A percentile compares a stretch with the other conserved stretches of the same genome.
Evolutionary conservation across 768 basidiomycete genomes (phyloP).

Genomic region (Lentinula edodes): DNA sequence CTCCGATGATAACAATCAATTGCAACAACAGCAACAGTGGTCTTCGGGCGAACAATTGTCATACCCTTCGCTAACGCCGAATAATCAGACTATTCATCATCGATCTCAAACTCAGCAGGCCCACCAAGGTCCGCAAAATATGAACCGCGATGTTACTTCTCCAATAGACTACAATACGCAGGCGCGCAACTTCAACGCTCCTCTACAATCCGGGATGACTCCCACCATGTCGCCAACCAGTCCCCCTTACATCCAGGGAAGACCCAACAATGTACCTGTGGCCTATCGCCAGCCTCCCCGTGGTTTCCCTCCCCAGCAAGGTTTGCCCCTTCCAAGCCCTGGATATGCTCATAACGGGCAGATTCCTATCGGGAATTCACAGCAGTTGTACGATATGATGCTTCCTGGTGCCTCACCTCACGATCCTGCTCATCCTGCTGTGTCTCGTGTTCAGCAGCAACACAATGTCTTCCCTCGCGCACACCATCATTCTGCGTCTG

Average conservation of each 20-base stretch:
- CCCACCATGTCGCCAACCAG: slow-evolving; percentile 20
- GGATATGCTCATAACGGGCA: slow-evolving; percentile 60
- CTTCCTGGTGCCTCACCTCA: slow-evolving; percentile 36
- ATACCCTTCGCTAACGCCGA: slow-evolving; percentile 65
- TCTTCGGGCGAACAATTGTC: slow-evolving; percentile 31
- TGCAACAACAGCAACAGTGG: slow-evolving; percentile 31
- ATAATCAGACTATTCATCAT: slow-evolving; percentile 39
- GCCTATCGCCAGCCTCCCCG: slow-evolving; percentile 62
- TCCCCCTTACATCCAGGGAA: slow-evolving; percentile 45
- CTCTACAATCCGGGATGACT: slow-evolving; percentile 33
- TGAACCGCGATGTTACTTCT: slow-evolving; percentile 34
- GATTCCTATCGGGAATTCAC: slow-evolving; percentile 66
- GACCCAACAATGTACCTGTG: slow-evolving; percentile 40
- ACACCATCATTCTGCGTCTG: slow-evolving; percentile 81
- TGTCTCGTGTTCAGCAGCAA: slow-evolving; percentile 75
- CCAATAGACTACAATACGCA: slow-evolving; percentile 50
- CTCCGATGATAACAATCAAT: slow-evolving; percentile 28
- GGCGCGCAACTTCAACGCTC: slow-evolving; percentile 49
- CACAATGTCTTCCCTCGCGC: slow-evolving; percentile 66
- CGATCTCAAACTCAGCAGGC: slow-evolving; percentile 46
- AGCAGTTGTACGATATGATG: slow-evolving; percentile 82
- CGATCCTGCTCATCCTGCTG: slow-evolving; percentile 57
- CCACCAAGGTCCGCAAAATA: slow-evolving; percentile 23
- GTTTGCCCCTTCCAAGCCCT: slow-evolving; percentile 42
- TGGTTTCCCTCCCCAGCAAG: slow-evolving; percentile 49